Conservation (phyloP, 2,329 filamentous ascomycete genomes). For the Cryphonectria japonica region DNA sequence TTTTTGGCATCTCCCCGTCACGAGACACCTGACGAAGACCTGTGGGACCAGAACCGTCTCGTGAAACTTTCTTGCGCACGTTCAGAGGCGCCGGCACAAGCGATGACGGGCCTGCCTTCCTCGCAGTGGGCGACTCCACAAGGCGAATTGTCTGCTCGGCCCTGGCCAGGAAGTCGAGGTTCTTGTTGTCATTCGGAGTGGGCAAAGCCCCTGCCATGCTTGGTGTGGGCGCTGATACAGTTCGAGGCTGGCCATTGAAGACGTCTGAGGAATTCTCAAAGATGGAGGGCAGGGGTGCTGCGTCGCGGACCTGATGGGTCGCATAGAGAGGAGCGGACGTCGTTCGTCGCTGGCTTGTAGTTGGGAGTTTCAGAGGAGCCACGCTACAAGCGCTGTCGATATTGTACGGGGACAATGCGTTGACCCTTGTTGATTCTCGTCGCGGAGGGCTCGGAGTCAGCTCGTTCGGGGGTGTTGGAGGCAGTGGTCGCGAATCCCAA, state of each 20-base stretch:
- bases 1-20: slow-evolving; percentile 33
- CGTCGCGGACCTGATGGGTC: slow-evolving; percentile 41
- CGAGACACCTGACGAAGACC: slow-evolving; percentile 7
- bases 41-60: neutral
- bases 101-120: slow-evolving; percentile 39
- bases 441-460: slow-evolving; percentile 32
- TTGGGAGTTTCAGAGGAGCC: slow-evolving; percentile 23
- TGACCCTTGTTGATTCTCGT: slow-evolving; percentile 20
- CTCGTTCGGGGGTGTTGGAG: slow-evolving; percentile 49
- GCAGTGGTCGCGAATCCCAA: slow-evolving; percentile 56
- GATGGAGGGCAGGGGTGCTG: slow-evolving; percentile 52
- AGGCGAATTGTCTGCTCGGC: slow-evolving; percentile 59
- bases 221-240: slow-evolving; percentile 50
- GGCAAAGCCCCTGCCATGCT: slow-evolving; percentile 25
- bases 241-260: slow-evolving; percentile 44
- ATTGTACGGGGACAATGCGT: slow-evolving; percentile 6
- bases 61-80: slow-evolving; percentile 44
- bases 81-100: slow-evolving; percentile 46
- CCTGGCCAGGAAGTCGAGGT: slow-evolving; percentile 48
- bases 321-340: slow-evolving; percentile 56
- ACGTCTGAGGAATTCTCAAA: slow-evolving; percentile 44
- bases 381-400: slow-evolving; percentile 10
- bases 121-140: slow-evolving; percentile 52
- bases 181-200: slow-evolving; percentile 40
- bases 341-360: slow-evolving; percentile 46